Evolutionary conservation across 345 rosid species (phyloP).

Genomic region (Rubroshorea leprosula): DNA sequence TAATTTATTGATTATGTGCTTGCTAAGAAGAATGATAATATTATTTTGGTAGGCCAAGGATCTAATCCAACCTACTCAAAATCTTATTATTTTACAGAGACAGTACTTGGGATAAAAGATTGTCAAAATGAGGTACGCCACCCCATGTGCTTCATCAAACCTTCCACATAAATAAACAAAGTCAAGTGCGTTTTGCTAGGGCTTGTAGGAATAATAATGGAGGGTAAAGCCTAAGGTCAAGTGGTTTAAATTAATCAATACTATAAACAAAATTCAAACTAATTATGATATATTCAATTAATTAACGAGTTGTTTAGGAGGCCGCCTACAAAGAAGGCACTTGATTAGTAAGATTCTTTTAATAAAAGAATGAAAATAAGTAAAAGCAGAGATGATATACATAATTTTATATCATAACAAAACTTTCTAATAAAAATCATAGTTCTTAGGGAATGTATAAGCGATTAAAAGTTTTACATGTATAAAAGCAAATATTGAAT

Average conservation of each 20-base stretch:
- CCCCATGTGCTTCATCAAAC: slow-evolving; percentile 35
- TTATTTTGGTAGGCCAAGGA: slow-evolving; percentile 31
- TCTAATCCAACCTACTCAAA: slow-evolving; percentile 15
- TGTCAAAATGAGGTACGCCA: slow-evolving; percentile 23
- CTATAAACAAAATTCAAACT: too few species aligned
- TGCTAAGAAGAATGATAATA: slow-evolving; percentile 27
- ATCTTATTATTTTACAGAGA: neutral
- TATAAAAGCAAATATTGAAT: too few species aligned
- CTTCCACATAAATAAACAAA: slow-evolving; percentile 2
- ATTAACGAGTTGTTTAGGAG: too few species aligned
- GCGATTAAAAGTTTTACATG: too few species aligned
- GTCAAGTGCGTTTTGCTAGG: slow-evolving; percentile 12
- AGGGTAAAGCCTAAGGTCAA: slow-evolving; percentile 26
- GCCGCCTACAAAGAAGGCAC: too few species aligned
- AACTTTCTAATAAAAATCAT: too few species aligned
- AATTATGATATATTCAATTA: too few species aligned
- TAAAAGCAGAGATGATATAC: neutral
- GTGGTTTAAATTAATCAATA: too few species aligned
- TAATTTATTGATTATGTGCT: slow-evolving; percentile 8
- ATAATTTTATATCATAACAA: too few species aligned
- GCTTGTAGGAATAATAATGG: slow-evolving; percentile 25
- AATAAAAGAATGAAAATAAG: neutral
- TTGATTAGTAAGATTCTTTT: slow-evolving; percentile 15
- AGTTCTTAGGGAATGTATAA: too few species aligned
- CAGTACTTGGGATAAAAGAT: neutral